Percentiles rank a stretch among this genome's conserved stretches.
phyloP scores from a whole-genome alignment of 352 stramenopile genomes.

The Peronospora farinosa region DNA sequence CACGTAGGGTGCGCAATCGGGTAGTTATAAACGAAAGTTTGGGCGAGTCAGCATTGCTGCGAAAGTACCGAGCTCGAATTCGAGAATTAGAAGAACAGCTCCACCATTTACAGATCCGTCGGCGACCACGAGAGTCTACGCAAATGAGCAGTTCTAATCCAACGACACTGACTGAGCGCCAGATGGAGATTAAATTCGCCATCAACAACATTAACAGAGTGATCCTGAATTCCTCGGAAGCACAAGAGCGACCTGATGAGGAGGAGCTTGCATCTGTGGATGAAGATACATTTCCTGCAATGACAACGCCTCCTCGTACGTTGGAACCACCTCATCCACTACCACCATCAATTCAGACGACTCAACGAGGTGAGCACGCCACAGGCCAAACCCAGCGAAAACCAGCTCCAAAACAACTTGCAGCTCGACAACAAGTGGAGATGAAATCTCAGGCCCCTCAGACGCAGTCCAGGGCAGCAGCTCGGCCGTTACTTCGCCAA shows the following conservation, averaged over 20 bases:
- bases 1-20: conserved; percentile 90
- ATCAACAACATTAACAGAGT: conserved; percentile 79
- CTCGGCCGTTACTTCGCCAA: conserved; percentile 18
- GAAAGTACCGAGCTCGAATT: conserved; percentile 63
- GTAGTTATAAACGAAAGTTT: conserved; percentile 85
- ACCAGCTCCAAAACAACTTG: conserved; percentile 13
- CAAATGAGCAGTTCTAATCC: conserved; percentile 16
- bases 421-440: conserved; percentile 16
- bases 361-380: conserved; percentile 8
- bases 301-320: conserved; percentile 4
- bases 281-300: conserved; percentile 25
- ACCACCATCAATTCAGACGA: conserved; percentile 1
- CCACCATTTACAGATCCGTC: conserved; percentile 44
- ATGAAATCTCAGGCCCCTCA: conserved; percentile 11
- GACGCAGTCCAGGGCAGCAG: conserved; percentile 16
- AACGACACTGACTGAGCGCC: conserved; percentile 43
- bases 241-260: conserved; percentile 23
- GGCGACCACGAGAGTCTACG: conserved; percentile 18
- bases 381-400: conserved; percentile 10
- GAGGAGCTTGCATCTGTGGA: conserved; percentile 30
- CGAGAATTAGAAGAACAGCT: conserved; percentile 62
- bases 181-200: conserved; percentile 69
- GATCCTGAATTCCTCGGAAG: conserved; percentile 63
- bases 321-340: conserved; percentile 6
- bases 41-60: conserved; percentile 58